Conservation (phyloP, 2,329 filamentous ascomycete species). For the Xylariaceae sp. region DNA sequence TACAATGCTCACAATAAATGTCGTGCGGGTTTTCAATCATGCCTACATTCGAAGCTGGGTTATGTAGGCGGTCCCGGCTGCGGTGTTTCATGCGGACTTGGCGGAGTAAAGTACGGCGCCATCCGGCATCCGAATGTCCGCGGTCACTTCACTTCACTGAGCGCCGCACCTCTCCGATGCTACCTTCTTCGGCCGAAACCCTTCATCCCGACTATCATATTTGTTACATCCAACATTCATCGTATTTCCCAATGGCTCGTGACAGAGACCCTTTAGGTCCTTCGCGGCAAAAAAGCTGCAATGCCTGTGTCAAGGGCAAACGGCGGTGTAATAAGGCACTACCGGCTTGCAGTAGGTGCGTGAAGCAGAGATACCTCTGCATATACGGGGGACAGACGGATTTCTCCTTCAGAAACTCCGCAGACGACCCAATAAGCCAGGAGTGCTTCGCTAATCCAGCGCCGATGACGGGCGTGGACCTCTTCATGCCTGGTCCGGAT, state of each 20-base stretch:
- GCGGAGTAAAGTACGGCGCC: too few relatives aligned
- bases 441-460: constrained; percentile 33
- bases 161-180: too few relatives aligned
- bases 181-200: too few relatives aligned
- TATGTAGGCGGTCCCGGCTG: too few relatives aligned
- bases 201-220: neutral
- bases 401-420: constrained; percentile 8
- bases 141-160: too few relatives aligned
- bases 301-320: constrained; percentile 47
- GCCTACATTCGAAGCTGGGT: too few relatives aligned
- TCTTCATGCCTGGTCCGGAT: constrained; percentile 6
- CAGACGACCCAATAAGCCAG: constrained; percentile 34
- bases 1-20: too few relatives aligned
- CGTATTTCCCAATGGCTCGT: constrained; percentile 10
- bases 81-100: too few relatives aligned
- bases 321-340: constrained; percentile 46
- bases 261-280: neutral
- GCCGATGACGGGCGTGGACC: constrained; percentile 18
- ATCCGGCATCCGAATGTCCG: too few relatives aligned
- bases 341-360: constrained; percentile 43
- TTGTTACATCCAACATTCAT: neutral
- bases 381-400: constrained; percentile 32
- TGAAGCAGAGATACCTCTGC: constrained; percentile 41
- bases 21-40: too few relatives aligned
- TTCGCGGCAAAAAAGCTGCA: constrained; percentile 52